Conservation (phyloP, 805 yeast species). For the Hanseniaspora mollemarum region DNA sequence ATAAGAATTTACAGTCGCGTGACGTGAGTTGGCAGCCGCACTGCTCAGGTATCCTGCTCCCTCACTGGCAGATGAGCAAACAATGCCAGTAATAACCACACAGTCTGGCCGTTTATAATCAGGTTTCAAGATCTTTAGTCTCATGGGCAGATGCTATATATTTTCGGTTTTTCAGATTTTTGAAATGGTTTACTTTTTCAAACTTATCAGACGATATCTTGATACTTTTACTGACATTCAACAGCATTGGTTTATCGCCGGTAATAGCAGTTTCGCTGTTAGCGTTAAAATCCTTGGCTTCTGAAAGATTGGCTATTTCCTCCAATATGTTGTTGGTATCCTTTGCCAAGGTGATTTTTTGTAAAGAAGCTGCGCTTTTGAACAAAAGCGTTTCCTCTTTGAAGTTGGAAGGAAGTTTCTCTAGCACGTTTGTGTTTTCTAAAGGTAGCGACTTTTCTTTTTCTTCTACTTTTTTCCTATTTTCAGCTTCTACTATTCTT, state of each 20-base stretch:
- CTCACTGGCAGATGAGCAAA: no score
- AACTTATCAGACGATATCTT: slow-evolving; percentile 11
- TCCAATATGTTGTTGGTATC: background rate
- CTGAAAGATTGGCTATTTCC: background rate
- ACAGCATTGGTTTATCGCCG: background rate
- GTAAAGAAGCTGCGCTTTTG: slow-evolving; percentile 13
- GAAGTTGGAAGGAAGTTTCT: slow-evolving; percentile 1
- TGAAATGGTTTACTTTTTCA: slow-evolving; percentile 10
- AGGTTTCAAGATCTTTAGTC: no score
- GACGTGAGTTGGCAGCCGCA: no score
- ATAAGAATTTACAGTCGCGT: no score
- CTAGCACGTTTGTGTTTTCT: background rate
- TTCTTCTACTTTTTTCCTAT: background rate
- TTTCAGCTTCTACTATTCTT: background rate
- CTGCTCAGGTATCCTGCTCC: no score
- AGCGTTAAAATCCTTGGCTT: background rate
- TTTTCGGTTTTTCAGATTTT: slow-evolving; percentile 9
- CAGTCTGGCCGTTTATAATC: no score
- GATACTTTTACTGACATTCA: slow-evolving; percentile 13
- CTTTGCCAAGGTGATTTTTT: background rate
- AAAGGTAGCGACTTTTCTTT: background rate
- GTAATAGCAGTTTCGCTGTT: background rate
- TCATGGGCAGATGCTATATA: slow-evolving; percentile 11
- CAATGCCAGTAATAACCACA: no score
- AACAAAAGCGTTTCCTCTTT: slow-evolving; percentile 4